Evolutionary conservation across 2,329 filamentous ascomycete species (phyloP).

Genomic region (Gremmenia infestans): DNA sequence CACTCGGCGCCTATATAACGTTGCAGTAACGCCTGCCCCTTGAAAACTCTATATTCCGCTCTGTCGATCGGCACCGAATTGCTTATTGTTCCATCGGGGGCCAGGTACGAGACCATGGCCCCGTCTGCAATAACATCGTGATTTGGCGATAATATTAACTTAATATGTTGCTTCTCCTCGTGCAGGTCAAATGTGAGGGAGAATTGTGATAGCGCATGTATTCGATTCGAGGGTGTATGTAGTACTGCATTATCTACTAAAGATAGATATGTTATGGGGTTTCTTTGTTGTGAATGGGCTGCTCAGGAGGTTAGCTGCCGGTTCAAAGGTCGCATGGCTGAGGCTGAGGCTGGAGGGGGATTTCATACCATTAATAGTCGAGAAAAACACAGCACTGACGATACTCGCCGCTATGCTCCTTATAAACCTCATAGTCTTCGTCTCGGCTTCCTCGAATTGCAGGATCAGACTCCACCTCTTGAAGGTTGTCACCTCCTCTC

Average conservation of each 20-base stretch:
- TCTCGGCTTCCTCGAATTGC: neutral
- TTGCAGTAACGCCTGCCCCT: slow-evolving; percentile 69
- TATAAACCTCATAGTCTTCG: slow-evolving; percentile 17
- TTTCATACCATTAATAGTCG: slow-evolving; percentile 16
- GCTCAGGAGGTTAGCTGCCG: slow-evolving; percentile 11
- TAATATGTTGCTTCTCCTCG: slow-evolving; percentile 61
- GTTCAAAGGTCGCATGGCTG: neutral
- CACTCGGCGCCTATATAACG: slow-evolving; percentile 58
- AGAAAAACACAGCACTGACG: slow-evolving; percentile 21
- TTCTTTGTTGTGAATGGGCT: slow-evolving; percentile 70
- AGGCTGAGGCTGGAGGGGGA: neutral
- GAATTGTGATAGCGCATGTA: slow-evolving; percentile 78
- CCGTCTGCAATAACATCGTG: slow-evolving; percentile 79
- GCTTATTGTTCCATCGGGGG: slow-evolving; percentile 62
- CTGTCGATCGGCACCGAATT: slow-evolving; percentile 66
- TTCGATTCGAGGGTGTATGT: slow-evolving; percentile 70
- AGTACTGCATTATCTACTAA: slow-evolving; percentile 71
- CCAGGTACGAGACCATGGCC: slow-evolving; percentile 68
- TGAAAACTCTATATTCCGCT: slow-evolving; percentile 74
- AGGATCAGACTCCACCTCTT: neutral
- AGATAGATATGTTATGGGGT: slow-evolving; percentile 70
- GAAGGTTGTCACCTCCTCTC: slow-evolving; percentile 1
- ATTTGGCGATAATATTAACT: slow-evolving; percentile 81
- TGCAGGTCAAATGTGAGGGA: slow-evolving; percentile 77
- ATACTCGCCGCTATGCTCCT: slow-evolving; percentile 20